Evolutionary conservation across 306 rosid genomes (phyloP).

Genomic region (Cucurbita maxima): DNA sequence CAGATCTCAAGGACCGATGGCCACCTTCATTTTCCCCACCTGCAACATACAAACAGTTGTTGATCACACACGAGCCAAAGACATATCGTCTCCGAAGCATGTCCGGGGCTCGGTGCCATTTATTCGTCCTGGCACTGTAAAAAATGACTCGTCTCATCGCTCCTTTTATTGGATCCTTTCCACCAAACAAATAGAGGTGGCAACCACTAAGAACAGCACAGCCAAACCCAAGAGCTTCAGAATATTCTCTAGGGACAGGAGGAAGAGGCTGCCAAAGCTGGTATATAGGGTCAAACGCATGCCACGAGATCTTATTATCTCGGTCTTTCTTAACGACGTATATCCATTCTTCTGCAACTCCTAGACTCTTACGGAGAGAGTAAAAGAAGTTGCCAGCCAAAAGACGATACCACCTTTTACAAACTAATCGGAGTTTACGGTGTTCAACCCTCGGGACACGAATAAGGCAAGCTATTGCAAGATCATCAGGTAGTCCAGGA

Average conservation of each 20-base stretch:
- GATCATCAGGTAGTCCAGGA: conserved; percentile 99
- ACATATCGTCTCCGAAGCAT: conserved; percentile 92
- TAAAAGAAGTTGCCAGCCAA: conserved; percentile 87
- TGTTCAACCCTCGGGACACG: conserved; percentile 92
- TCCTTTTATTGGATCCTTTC: conserved; percentile 77
- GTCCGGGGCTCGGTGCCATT: conserved; percentile 97
- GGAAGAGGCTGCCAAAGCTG: conserved; percentile 99
- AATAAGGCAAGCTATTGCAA: conserved; percentile 91
- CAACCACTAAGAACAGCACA: conserved; percentile 97
- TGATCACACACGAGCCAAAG: conserved; percentile 85
- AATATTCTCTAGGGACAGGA: conserved; percentile 86
- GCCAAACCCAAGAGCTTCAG: conserved; percentile 92
- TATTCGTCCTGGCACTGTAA: conserved; percentile 85
- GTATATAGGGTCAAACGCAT: conserved; percentile 86
- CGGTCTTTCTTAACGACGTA: conserved; percentile 95
- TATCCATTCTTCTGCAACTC: conserved; percentile 99
- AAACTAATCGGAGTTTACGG: conserved; percentile 74
- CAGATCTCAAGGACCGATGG: conserved; percentile 86
- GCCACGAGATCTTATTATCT: conserved; percentile 82
- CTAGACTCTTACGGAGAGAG: conserved; percentile 86
- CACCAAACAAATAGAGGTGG: conserved; percentile 90
- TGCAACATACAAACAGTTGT: conserved; percentile 94
- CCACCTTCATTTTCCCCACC: conserved; percentile 98
- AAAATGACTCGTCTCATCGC: conserved; percentile 95
- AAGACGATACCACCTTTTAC: conserved; percentile 92